Evolutionary conservation across 2,329 filamentous ascomycete genomes (phyloP), one percentile per base, ranked within the genome.

Genomic region (Alternaria sp.): DNA sequence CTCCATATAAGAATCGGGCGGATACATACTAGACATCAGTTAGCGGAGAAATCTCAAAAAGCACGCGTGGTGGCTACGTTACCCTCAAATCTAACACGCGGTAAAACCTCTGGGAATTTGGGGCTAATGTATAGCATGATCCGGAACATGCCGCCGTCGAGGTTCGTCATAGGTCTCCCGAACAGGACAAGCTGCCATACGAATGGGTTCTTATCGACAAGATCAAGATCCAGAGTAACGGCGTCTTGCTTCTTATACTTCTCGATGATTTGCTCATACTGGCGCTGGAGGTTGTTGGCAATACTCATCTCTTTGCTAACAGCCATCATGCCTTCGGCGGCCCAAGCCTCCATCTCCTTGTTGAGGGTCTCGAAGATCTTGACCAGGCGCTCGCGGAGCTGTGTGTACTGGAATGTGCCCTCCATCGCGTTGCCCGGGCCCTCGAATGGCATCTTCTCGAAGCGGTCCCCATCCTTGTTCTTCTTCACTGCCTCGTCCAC

Each of bases 381-480:
- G 17, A 84, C 82, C 30, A 98, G 80, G 5, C 95, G 88, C 63
- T 83, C 82, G 72, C 91, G 89, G 12, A 99, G 85, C 51, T 90
- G 87, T 0, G 86, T 84, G 74, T 97, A 98, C 74, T 93, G 87
- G 82, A 96, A 98, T 54, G 86, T 88, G 1, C 96, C 96, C 19
- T 91, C 89, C 95, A 98, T 98, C 3, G 83, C 83, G 76, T 98
- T 99, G 63, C 84, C 87, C 0, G 77, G 74, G 45, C 87, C 87
- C 76, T 99, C 96, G 69, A 99, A 99, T 0, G 93, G 92, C 93
- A 97, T 97, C 54, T 86, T 86, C n/a, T 83, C 80, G 74, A 99
- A 98, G 0, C 77, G 65, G 40, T 88, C 82, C 3, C 88, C 87
- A 63, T 90, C 88, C 64, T 86, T 86, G 59, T 90, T 87, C 69